Percentiles rank a stretch among this genome's conserved stretches.
phyloP scores from a whole-genome alignment of 1,284 basidiomycete genomes.

The Chiua sp. region DNA sequence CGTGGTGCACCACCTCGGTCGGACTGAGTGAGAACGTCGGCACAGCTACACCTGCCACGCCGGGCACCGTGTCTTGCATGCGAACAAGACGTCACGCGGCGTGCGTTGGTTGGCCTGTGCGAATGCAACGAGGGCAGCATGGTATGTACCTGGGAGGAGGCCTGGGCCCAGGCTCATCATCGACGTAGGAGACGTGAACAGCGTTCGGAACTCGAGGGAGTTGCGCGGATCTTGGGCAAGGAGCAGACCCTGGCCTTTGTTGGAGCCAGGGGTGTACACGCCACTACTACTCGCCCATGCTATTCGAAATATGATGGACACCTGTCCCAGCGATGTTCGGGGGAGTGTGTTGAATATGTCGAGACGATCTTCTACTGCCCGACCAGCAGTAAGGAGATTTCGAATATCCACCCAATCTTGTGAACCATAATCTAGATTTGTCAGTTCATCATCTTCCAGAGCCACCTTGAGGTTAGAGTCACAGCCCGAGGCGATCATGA shows the following conservation, averaged over 20 bases:
- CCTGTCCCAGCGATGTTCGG: constrained; percentile 59
- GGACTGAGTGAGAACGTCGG: constrained; percentile 95
- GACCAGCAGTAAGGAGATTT: constrained; percentile 76
- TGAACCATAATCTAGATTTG: constrained; percentile 84
- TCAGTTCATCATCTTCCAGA: constrained; percentile 53
- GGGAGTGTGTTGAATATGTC: constrained; percentile 72
- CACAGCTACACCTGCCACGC: constrained; percentile 57
- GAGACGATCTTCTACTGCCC: constrained; percentile 72
- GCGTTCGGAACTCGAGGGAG: constrained; percentile 71
- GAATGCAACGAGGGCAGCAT: constrained; percentile 66
- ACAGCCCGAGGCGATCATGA: constrained; percentile 3
- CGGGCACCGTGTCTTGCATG: constrained; percentile 49
- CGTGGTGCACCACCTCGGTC: constrained; percentile 85
- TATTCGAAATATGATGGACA: constrained; percentile 61
- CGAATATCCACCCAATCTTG: constrained; percentile 91
- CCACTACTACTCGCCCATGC: constrained; percentile 58
- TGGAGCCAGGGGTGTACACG: constrained; percentile 62
- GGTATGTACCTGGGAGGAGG: constrained; percentile 64
- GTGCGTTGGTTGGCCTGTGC: constrained; percentile 78
- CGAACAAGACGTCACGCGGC: constrained; percentile 83
- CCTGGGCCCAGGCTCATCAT: constrained; percentile 25
- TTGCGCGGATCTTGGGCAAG: constrained; percentile 85
- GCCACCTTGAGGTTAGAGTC: constrained; percentile 20
- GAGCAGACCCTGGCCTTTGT: constrained; percentile 72
- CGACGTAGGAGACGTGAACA: constrained; percentile 58